These are phyloP conservation scores for Suillus ampliporus DNA, from an alignment of 768 basidiomycete genomes.

Conservation along the genomic window DNA sequence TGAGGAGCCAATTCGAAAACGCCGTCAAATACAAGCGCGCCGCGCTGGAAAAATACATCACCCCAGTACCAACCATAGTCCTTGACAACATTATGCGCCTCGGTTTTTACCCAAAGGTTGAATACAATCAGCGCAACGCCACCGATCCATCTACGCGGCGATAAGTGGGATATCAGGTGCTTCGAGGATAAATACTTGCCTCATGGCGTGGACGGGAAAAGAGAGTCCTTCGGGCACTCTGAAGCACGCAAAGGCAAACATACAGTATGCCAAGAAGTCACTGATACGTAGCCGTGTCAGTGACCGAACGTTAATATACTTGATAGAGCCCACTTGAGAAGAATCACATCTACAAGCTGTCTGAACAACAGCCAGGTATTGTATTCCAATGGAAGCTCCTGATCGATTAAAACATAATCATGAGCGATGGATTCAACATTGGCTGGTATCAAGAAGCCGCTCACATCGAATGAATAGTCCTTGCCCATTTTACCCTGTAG, in stretches of 20 bases:
- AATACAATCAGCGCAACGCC: slow-evolving; percentile 87
- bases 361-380: slow-evolving; percentile 97
- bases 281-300: slow-evolving; percentile 46
- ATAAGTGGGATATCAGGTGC: slow-evolving; percentile 13
- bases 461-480: slow-evolving; percentile 90
- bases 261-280: slow-evolving; percentile 92
- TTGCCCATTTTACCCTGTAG: slow-evolving; percentile 92
- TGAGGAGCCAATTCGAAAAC: slow-evolving; percentile 95
- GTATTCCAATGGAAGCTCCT: slow-evolving; percentile 92
- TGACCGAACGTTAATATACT: neutral
- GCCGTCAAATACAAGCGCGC: slow-evolving; percentile 93
- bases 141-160: slow-evolving; percentile 73
- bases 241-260: slow-evolving; percentile 95
- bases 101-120: slow-evolving; percentile 98
- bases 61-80: slow-evolving; percentile 99
- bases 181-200: slow-evolving; percentile 49
- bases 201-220: slow-evolving; percentile 71
- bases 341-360: slow-evolving; percentile 93
- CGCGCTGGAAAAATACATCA: slow-evolving; percentile 91
- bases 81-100: slow-evolving; percentile 96
- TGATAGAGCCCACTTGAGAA: slow-evolving; percentile 77
- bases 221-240: slow-evolving; percentile 84
- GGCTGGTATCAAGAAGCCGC: slow-evolving; percentile 31
- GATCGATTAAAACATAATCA: slow-evolving; percentile 10
- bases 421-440: neutral